Base-by-base conservation (phyloP, 805 yeast genomes). In the Kazachstania kunashirensis region DNA sequence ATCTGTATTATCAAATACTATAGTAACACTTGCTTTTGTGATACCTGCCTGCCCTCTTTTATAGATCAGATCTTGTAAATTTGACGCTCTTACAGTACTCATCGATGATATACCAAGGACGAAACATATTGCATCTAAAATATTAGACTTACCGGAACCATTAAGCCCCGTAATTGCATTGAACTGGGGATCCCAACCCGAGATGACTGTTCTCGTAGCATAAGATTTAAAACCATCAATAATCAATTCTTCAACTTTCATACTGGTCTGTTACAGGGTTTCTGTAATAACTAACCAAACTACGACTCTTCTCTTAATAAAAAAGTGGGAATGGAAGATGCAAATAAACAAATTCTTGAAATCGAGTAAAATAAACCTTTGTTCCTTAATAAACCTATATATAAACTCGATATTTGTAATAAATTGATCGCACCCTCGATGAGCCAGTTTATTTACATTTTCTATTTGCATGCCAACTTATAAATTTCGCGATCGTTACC, bases 11-110 rank as follows among this genome's bases (percentile, higher is more conserved):
- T 89, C 94, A 56, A 92, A 94, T 1, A 92, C 95, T 36, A 92
- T 85, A 0, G 97, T 88, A 2, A 92, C 98, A 52, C 92, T 79
- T 1, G 98, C 98, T 55, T 85, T 88, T 2, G 96, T 88, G 11
- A 89, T 89, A 46, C 97, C 97, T 0, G 98, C 97, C 57, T 92
- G 98, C 10, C 98, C 98, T 49, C 97, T 75, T 51, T 92, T 92
- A 58, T 92, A 92, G 34, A 92, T 92, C 55, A 92, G 72, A 59
- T 92, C 99, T 53, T 89, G 96, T 28, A 88, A 65, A 53, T 80
- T 88, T 5, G 85, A 79, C 0, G 98, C 99, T 55, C 99, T 70
- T 19, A 94, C 96, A 0, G 95, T 83, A n/a, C 84, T 58, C 92
- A 89, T 86, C 10, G 94, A 77, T 1, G 95, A 79, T 42, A 92